A percentile compares a stretch with the other conserved stretches of the same genome.
Conservation (phyloP, 352 stramenopile species). For the Pythium guiyangense region DNA sequence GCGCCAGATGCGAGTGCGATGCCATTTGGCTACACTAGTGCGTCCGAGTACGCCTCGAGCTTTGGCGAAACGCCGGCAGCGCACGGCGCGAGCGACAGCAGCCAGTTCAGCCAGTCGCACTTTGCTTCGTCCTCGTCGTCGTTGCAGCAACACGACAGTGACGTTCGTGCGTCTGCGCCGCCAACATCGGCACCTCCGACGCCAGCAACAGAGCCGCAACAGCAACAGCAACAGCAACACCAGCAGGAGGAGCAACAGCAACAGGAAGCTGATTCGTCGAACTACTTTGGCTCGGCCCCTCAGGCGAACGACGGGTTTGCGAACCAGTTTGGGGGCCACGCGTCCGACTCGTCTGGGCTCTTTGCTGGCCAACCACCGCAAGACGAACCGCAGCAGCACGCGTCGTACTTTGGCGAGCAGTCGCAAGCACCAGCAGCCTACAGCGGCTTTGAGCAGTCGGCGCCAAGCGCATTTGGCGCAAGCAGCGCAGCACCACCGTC, state of each 20-base stretch:
- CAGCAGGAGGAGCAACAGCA: too few relatives aligned
- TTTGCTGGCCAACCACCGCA: slow-evolving; percentile 8
- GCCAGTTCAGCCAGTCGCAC: neutral
- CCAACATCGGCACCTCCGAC: neutral
- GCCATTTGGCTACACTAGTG: slow-evolving; percentile 4
- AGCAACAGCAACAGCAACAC: slow-evolving; percentile 4
- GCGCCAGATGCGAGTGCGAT: neutral
- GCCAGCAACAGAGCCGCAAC: neutral
- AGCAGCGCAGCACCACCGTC: slow-evolving; percentile 2
- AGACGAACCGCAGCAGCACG: slow-evolving; percentile 7
- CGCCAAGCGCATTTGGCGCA: slow-evolving; percentile 8
- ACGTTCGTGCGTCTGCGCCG: neutral
- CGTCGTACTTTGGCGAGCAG: slow-evolving; percentile 9
- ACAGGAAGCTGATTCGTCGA: slow-evolving; percentile 5
- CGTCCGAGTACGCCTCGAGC: neutral
- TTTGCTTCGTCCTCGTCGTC: neutral
- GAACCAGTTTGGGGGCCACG: slow-evolving; percentile 3
- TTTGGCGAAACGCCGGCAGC: neutral
- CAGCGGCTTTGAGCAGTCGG: slow-evolving; percentile 20
- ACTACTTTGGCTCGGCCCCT: slow-evolving; percentile 7
- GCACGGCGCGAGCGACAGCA: neutral
- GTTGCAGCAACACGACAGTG: neutral
- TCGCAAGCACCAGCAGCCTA: slow-evolving; percentile 14
- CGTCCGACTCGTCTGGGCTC: slow-evolving; percentile 1
- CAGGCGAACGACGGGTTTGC: slow-evolving; percentile 6